Percentiles rank a stretch among this genome's conserved stretches.
Evolutionary conservation across 441 rosid genomes (phyloP).

Genomic region (Hura crepitans): DNA sequence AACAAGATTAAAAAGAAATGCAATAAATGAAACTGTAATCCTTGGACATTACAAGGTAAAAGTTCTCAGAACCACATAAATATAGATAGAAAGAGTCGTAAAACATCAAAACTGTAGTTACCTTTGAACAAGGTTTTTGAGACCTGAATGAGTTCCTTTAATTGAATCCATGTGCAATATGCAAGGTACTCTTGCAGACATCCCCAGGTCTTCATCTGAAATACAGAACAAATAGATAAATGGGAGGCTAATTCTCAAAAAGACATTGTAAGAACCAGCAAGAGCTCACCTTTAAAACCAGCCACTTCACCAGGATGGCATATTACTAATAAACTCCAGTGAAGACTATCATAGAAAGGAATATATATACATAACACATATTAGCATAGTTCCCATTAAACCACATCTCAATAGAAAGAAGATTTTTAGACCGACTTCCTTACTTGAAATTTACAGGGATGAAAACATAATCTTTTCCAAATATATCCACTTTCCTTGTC

Average conservation of each 20-base stretch:
- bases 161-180: conserved; percentile 90
- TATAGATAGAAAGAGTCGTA: not conserved
- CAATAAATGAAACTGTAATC: no score
- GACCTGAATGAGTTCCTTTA: conserved; percentile 79
- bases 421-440: conserved; percentile 18
- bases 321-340: conserved; percentile 82
- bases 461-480: conserved; percentile 84
- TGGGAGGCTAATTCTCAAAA: conserved; percentile 4
- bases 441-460: conserved; percentile 94
- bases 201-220: conserved; percentile 44
- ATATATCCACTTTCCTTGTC: conserved; percentile 88
- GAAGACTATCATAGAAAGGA: conserved; percentile 49
- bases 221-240: conserved; percentile 18
- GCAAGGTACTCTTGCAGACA: conserved; percentile 53
- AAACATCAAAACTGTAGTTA: conserved; percentile 26
- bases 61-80: not conserved
- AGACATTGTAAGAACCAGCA: conserved; percentile 15
- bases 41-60: not conserved
- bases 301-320: conserved; percentile 81
- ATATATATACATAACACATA: conserved; percentile 11
- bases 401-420: conserved; percentile 6
- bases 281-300: conserved; percentile 42
- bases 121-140: conserved; percentile 73
- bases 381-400: conserved; percentile 24
- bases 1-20: not conserved